Percentiles rank a stretch among this genome's conserved stretches.
Evolutionary conservation across 257 asterid genomes (phyloP).

Genomic region (Gardenia jasminoides): DNA sequence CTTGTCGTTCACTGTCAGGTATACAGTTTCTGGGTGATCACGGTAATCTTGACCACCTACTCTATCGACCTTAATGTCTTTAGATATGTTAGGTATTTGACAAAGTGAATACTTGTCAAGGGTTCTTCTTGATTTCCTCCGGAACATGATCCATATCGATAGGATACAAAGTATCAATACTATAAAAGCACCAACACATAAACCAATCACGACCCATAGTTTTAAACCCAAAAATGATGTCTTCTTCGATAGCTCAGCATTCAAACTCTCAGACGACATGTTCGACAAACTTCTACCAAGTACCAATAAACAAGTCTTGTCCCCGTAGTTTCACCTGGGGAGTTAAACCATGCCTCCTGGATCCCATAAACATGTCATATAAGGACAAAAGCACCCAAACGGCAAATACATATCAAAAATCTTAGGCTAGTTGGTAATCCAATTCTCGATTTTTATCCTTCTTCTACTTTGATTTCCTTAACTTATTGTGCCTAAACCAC

Average conservation of each 20-base stretch:
- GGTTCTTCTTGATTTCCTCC: slow-evolving; percentile 62
- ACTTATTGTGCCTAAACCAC: slow-evolving; percentile 1
- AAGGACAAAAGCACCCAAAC: slow-evolving; percentile 22
- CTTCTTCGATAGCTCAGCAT: slow-evolving; percentile 56
- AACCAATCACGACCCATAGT: slow-evolving; percentile 81
- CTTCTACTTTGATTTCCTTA: neutral
- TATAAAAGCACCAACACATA: slow-evolving; percentile 73
- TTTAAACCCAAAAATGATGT: slow-evolving; percentile 62
- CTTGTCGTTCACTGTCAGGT: slow-evolving; percentile 54
- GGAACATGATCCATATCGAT: slow-evolving; percentile 66
- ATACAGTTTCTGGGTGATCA: slow-evolving; percentile 48
- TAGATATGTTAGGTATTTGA: slow-evolving; percentile 77
- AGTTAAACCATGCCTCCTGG: slow-evolving; percentile 49
- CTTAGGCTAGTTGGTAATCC: neutral
- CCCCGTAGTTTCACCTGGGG: slow-evolving; percentile 15
- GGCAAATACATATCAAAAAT: slow-evolving; percentile 11
- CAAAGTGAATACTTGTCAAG: slow-evolving; percentile 44
- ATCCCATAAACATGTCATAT: slow-evolving; percentile 32
- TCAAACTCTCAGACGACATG: slow-evolving; percentile 62
- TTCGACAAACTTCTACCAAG: slow-evolving; percentile 23
- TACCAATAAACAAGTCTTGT: slow-evolving; percentile 15
- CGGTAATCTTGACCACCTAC: slow-evolving; percentile 43
- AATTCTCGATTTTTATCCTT: neutral
- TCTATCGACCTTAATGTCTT: slow-evolving; percentile 76
- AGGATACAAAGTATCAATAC: slow-evolving; percentile 67